These are phyloP conservation scores for Epichloe scottii DNA, from an alignment of 2,329 filamentous ascomycete species.

Conservation along the genomic window DNA sequence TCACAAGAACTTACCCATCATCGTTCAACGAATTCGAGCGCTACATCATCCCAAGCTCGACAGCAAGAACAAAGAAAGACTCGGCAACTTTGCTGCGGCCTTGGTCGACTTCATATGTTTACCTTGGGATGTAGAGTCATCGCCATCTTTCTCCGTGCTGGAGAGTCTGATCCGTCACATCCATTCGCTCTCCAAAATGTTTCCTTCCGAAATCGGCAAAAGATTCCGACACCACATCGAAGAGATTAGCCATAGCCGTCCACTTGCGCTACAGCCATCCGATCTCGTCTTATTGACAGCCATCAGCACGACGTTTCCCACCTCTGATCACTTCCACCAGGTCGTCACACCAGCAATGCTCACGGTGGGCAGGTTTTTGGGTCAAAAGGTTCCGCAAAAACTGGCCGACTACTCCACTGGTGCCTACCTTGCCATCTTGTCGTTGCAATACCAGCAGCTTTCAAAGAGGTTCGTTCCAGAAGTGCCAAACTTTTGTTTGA, in stretches of 20 bases:
- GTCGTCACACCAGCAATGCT: constrained; percentile 85
- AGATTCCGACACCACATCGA: constrained; percentile 65
- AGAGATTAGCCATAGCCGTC: constrained; percentile 35
- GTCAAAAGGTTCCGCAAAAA: constrained; percentile 56
- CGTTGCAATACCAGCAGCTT: constrained; percentile 68
- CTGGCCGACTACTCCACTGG: constrained; percentile 60
- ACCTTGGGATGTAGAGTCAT: constrained; percentile 28
- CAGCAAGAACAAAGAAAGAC: constrained; percentile 71
- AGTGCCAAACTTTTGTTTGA: constrained; percentile 67
- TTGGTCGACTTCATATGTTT: constrained; percentile 51
- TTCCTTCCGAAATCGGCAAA: constrained; percentile 63
- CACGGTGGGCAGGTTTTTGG: constrained; percentile 71
- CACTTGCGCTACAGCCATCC: constrained; percentile 44
- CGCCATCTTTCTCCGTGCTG: constrained; percentile 52
- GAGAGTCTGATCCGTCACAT: constrained; percentile 80
- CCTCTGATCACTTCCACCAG: constrained; percentile 94
- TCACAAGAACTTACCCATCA: constrained; percentile 54
- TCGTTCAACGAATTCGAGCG: constrained; percentile 80
- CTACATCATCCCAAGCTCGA: constrained; percentile 84
- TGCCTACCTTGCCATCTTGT: constrained; percentile 65
- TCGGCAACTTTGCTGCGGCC: constrained; percentile 52
- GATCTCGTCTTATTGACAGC: constrained; percentile 78
- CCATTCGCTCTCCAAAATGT: constrained; percentile 82
- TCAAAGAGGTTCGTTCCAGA: constrained; percentile 87
- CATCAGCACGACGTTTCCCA: constrained; percentile 76